phyloP scores from a whole-genome alignment of 1,284 basidiomycete species.

The Stereum hirsutum region DNA sequence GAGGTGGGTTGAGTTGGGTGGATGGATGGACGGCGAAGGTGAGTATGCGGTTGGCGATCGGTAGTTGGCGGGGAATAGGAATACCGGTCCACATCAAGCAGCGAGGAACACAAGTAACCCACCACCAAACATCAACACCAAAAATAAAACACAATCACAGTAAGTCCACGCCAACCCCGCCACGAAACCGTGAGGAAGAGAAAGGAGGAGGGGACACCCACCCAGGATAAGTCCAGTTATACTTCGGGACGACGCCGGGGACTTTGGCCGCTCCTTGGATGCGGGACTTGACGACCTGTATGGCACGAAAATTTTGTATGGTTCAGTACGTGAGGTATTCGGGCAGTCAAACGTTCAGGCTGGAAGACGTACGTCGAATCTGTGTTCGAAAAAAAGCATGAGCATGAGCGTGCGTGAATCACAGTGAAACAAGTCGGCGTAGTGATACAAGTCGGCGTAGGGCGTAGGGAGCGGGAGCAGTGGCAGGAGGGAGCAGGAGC shows the following conservation, averaged over 20 bases:
- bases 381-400: neutral
- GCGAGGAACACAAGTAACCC: neutral
- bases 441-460: too few species aligned
- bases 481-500: too few species aligned
- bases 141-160: constrained; percentile 3
- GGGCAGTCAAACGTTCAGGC: too few species aligned
- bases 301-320: too few species aligned
- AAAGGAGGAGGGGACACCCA: constrained; percentile 22
- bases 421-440: too few species aligned
- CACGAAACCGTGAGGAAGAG: neutral
- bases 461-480: too few species aligned
- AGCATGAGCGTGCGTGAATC: too few species aligned
- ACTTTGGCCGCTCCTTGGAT: constrained; percentile 73
- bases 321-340: too few species aligned
- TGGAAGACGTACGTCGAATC: constrained; percentile 49
- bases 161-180: too few species aligned
- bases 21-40: neutral
- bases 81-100: neutral
- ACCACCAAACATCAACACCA: too few species aligned
- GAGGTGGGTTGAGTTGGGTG: too few species aligned
- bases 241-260: constrained; percentile 70
- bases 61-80: neutral
- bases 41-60: neutral
- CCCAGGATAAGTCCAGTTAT: constrained; percentile 91
- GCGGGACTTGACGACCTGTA: constrained; percentile 83